Evolutionary conservation across 495 filamentous ascomycete species (phyloP), one percentile per base, ranked within the genome.

Genomic region (Neurospora terricola): DNA sequence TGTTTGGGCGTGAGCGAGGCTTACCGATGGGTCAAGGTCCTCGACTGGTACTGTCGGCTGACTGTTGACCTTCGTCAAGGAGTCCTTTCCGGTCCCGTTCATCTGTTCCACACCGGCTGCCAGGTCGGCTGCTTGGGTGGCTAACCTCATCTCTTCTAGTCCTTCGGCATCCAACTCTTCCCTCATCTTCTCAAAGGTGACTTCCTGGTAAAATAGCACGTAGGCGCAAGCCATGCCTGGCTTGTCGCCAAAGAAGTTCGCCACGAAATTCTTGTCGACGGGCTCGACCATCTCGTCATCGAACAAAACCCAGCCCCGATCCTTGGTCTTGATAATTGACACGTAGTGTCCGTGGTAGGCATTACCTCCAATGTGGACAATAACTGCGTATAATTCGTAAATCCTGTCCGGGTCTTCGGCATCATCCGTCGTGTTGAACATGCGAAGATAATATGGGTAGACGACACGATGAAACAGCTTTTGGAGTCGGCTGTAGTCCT

Each of bases 231-330:
- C 96, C 80, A 94, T 87, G 2, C 93, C 93, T 18, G 93, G 92
- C 74, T 92, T 91, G 78, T 97, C 96, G 36, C 96, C 96, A 78
- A 99, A 99, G 83, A 98, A 99, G 78, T 97, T 98, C 70, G 90
- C 88, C n/a, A 99, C 96, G 79, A 96, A 99, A 77, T 90, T 90
- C 75, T 97, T 97, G 78, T 98, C 94, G 7, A 99, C 96, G 0
- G 96, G 96, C 79, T 98, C 96, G 14, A 99, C 96, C 87, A 98
- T 91, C 84, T 99, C 96, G 80, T 99, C 96, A 76, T 99, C 96
- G 75, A 99, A 99, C 5, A 99, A 83, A 71, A 99, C 80, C 96
- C 96, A 99, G 36, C 96, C 96, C 27, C 92, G 88, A 79, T 98
- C 95, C 78, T 97, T 90, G 2, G 96, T 99, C 81, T 99, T 99